Conservation (phyloP, 306 rosid species). For the Begonia fuchsioides region DNA sequence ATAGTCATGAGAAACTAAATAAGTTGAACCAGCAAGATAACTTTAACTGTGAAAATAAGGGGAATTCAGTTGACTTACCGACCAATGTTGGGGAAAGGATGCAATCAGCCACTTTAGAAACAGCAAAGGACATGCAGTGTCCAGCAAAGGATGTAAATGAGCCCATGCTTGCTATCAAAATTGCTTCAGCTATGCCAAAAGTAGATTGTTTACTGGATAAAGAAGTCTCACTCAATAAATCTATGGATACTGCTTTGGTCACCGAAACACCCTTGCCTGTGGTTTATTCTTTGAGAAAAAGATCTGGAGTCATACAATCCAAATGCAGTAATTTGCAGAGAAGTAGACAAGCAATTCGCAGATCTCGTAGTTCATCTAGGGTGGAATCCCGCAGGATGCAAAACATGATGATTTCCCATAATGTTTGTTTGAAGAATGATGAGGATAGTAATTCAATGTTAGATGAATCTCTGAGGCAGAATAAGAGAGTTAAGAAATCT, state of each 20-base stretch:
- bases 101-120: slow-evolving; percentile 28
- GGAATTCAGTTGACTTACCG: slow-evolving; percentile 26
- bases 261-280: slow-evolving; percentile 31
- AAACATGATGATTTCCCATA: slow-evolving; percentile 20
- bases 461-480: slow-evolving; percentile 32
- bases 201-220: slow-evolving; percentile 24
- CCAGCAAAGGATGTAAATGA: slow-evolving; percentile 33
- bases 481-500: slow-evolving; percentile 32
- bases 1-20: slow-evolving; percentile 61
- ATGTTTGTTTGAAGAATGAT: slow-evolving; percentile 22
- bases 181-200: slow-evolving; percentile 30
- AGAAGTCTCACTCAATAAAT: slow-evolving; percentile 30
- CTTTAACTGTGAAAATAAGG: slow-evolving; percentile 20
- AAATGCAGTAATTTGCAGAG: slow-evolving; percentile 26
- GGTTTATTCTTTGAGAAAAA: slow-evolving; percentile 41
- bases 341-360: slow-evolving; percentile 27
- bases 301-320: slow-evolving; percentile 30
- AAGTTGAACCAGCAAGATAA: slow-evolving; percentile 33
- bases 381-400: slow-evolving; percentile 27
- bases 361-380: slow-evolving; percentile 43
- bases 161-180: slow-evolving; percentile 22
- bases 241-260: slow-evolving; percentile 17
- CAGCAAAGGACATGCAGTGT: slow-evolving; percentile 19
- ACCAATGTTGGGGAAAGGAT: slow-evolving; percentile 28
- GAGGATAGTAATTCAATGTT: slow-evolving; percentile 23